phyloP scores from a whole-genome alignment of 2,329 filamentous ascomycete genomes.

The Scopulariopsis brevicaulis region DNA sequence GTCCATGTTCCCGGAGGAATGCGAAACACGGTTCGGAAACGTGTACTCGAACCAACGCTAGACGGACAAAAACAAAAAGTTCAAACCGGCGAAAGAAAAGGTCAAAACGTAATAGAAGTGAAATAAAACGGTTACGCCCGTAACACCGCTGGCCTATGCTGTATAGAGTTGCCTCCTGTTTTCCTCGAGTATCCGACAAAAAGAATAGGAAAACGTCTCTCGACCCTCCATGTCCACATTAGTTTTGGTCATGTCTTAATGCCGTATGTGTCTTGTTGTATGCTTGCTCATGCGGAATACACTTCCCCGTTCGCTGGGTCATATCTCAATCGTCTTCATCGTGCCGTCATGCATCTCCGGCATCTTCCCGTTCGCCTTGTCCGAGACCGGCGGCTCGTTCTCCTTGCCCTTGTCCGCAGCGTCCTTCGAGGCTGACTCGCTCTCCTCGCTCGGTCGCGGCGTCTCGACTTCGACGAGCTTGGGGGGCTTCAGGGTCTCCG shows the following conservation, averaged over 20 bases:
- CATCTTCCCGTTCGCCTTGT: constrained; percentile 31
- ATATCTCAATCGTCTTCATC: constrained; percentile 55
- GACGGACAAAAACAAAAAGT: background rate
- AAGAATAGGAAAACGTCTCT: background rate
- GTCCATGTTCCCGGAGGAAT: background rate
- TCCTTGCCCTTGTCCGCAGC: constrained; percentile 26
- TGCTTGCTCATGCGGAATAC: background rate
- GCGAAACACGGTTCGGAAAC: background rate
- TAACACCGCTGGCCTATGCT: constrained; percentile 4
- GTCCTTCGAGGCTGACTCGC: constrained; percentile 20
- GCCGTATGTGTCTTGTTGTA: background rate
- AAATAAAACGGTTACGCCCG: background rate
- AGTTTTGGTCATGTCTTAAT: background rate
- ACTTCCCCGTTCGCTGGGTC: constrained; percentile 11
- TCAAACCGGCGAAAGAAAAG: background rate
- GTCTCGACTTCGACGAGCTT: constrained; percentile 47
- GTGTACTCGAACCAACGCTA: background rate
- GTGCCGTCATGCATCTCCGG: constrained; percentile 31
- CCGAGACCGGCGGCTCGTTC: constrained; percentile 13
- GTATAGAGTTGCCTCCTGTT: background rate
- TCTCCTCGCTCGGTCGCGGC: constrained; percentile 32
- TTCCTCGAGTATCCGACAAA: background rate
- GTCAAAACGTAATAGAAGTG: background rate
- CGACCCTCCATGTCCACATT: background rate
- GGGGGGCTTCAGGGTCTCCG: constrained; percentile 26